These are phyloP conservation scores for Trichoderma virens DNA, from an alignment of 495 filamentous ascomycete genomes.

Conservation along the genomic window DNA sequence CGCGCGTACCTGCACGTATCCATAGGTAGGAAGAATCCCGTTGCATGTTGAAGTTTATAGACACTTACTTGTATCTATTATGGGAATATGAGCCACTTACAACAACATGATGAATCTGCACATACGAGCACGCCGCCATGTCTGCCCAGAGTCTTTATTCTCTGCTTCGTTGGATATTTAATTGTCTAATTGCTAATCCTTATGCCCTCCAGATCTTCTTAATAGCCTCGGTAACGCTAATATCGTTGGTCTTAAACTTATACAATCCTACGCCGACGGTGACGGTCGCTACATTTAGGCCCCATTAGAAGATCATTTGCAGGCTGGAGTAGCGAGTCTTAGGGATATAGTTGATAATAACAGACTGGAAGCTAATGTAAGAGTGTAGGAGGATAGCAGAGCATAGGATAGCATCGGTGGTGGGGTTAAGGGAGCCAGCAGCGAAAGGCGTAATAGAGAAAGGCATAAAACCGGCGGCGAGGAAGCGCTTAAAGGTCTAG, in stretches of 20 bases:
- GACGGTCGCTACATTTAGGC: slow-evolving; percentile 67
- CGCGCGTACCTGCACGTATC: no score
- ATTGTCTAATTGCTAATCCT: no score
- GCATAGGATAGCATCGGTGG: slow-evolving; percentile 79
- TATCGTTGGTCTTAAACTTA: slow-evolving; percentile 99
- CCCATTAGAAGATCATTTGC: slow-evolving; percentile 60
- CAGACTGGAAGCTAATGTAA: slow-evolving; percentile 85
- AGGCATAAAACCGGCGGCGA: slow-evolving; percentile 70
- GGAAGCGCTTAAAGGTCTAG: slow-evolving; percentile 89
- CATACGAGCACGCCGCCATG: no score
- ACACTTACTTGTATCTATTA: no score
- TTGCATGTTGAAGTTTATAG: no score
- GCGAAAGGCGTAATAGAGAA: slow-evolving; percentile 88
- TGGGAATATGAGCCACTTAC: no score
- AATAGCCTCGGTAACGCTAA: slow-evolving; percentile 82
- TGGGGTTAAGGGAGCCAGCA: slow-evolving; percentile 80
- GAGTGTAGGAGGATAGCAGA: slow-evolving; percentile 81
- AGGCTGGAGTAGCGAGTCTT: slow-evolving; percentile 57
- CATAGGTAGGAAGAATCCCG: no score
- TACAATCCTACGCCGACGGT: slow-evolving; percentile 83
- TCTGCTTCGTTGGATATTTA: no score
- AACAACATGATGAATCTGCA: no score
- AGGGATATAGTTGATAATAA: slow-evolving; percentile 90
- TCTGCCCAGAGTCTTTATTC: no score
- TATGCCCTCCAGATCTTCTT: slow-evolving; percentile 78